These are phyloP conservation scores for Scheffersomyces illinoinensis DNA, from an alignment of 1,139 yeast species.

Conservation along the genomic window DNA sequence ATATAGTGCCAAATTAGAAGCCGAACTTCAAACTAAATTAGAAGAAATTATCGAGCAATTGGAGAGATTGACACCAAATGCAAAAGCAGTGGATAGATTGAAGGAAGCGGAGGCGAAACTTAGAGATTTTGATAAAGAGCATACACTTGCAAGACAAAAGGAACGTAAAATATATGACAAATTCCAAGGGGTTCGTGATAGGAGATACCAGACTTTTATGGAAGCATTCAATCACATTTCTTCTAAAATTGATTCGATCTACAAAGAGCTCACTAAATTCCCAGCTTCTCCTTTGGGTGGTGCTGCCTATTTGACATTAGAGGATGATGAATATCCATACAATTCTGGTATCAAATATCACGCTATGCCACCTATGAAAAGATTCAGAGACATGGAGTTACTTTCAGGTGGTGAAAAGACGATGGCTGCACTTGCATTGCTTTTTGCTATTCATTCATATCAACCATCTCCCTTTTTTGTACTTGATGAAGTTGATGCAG, in stretches of 20 bases:
- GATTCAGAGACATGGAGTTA: conserved; percentile 90
- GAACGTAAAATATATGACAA: conserved; percentile 58
- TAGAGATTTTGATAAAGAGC: conserved; percentile 64
- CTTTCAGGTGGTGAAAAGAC: conserved; percentile 97
- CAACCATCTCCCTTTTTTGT: conserved; percentile 97
- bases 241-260: conserved; percentile 70
- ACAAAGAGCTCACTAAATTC: conserved; percentile 80
- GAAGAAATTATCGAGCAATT: conserved; percentile 44
- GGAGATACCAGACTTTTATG: conserved; percentile 63
- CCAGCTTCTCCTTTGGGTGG: conserved; percentile 80
- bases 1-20: conserved; percentile 39
- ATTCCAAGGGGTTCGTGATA: conserved; percentile 60
- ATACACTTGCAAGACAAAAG: conserved; percentile 57
- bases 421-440: conserved; percentile 89
- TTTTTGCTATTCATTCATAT: conserved; percentile 87
- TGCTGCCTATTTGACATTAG: conserved; percentile 83
- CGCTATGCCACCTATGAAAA: conserved; percentile 95
- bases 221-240: conserved; percentile 78
- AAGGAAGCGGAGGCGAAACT: conserved; percentile 66
- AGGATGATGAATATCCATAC: conserved; percentile 89
- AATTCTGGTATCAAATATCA: conserved; percentile 82
- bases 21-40: conserved; percentile 45
- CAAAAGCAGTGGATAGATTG: conserved; percentile 76
- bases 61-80: conserved; percentile 71
- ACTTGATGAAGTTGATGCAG: conserved; percentile 96